Evolutionary conservation across 73 alveolate species (phyloP), one percentile per base, ranked within the genome.

Genomic region (Paramecium octaurelia): DNA sequence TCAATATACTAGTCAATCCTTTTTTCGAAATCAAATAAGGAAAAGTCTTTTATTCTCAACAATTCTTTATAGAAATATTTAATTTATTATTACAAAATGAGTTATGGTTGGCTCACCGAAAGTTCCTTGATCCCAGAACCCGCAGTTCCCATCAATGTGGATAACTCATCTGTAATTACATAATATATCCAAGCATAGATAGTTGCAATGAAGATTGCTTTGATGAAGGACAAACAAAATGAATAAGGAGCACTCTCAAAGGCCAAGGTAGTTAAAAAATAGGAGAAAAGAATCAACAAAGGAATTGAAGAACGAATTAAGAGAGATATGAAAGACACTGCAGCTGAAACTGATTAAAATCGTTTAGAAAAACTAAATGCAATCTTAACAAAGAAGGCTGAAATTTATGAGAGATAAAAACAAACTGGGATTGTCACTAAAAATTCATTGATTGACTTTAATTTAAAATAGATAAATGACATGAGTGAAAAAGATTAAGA

Each of bases 81-180:
- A 40, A 8, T 40, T 40, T 40, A 40, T 7, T 40, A 40, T 40
- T 6, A 3, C 2, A 38, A 54, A 54, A 54, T 80, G 75, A 80
- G 75, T 44, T 44, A 44, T 42, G 91, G 91, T 14, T 80, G 91
- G 76, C 16, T 80, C 6, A 80, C 75, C 14, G 91, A 80, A 23
- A 80, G 75, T 80, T 42, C 91, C 8, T 64, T 80, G 10, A 80
- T 80, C 21, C 76, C 91, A n/a, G 57, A 40, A 48, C 91, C 91
- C 2, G 76, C 76, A 18, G 36, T 80, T 80, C 76, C 91, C 20
- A 80, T 80, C 34, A 43, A 80, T 43, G 76, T 80, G 2, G 91
- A 80, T 80, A 46, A 46, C 29, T 40, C 76, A 44, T 44, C 76
- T 23, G 91, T 80, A 80, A 10, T 14, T 34, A 3, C 18, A 11